Conservation (phyloP, 2,329 filamentous ascomycete species). For the Alternaria arbusti region DNA sequence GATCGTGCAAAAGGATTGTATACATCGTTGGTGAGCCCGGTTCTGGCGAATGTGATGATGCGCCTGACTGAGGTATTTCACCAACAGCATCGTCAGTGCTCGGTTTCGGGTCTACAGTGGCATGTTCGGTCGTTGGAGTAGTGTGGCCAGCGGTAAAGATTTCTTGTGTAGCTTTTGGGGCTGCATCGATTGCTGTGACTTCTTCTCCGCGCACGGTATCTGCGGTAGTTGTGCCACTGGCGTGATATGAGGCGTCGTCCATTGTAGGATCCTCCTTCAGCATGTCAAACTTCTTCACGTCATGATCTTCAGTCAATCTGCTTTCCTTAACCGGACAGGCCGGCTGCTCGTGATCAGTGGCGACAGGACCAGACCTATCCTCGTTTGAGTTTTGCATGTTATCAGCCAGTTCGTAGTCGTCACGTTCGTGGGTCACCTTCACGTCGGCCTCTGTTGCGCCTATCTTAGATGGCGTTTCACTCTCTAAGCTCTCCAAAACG, state of each 20-base stretch:
- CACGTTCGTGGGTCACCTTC: constrained; percentile 13
- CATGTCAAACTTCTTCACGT: constrained; percentile 14
- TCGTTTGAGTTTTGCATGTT: constrained; percentile 37
- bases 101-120: not conserved
- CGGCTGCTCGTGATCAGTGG: constrained; percentile 29
- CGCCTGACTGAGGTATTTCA: not conserved
- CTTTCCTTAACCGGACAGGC: not conserved
- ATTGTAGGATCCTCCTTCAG: constrained; percentile 19
- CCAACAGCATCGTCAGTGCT: not conserved
- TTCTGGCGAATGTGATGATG: not conserved
- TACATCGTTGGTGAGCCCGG: constrained; percentile 20
- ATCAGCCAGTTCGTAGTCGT: constrained; percentile 29
- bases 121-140: not conserved
- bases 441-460: constrained; percentile 14
- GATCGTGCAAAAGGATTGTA: constrained; percentile 37
- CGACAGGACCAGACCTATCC: constrained; percentile 35
- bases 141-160: not conserved
- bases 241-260: not conserved
- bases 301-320: not conserved
- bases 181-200: not conserved
- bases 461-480: constrained; percentile 11
- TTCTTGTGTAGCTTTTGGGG: not conserved
- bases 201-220: not conserved
- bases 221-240: not conserved
- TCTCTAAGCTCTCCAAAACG: constrained; percentile 34